These are phyloP conservation scores for Sphagnum contortum DNA, from an alignment of 225 moss, liverwort and hornwort genomes.

Conservation along the genomic window DNA sequence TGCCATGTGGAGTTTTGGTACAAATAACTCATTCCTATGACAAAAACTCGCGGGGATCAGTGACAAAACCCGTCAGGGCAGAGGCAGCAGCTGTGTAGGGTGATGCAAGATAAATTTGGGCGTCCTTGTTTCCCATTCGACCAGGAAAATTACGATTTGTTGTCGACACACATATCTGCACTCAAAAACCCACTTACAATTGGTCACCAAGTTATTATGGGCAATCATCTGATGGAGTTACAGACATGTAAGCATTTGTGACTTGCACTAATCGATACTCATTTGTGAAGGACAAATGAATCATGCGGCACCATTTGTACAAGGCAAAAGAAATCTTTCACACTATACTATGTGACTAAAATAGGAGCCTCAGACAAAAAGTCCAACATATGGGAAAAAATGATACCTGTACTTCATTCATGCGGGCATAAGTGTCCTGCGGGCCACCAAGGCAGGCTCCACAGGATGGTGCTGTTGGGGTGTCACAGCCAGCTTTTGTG, in stretches of 20 bases:
- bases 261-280: too few relatives aligned
- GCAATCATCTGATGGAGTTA: too few relatives aligned
- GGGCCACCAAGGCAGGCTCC: conserved; percentile 97
- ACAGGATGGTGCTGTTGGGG: conserved; percentile 87
- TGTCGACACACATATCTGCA: conserved; percentile 91
- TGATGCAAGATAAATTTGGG: conserved; percentile 85
- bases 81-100: conserved; percentile 88
- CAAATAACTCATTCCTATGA: conserved; percentile 2
- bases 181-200: not conserved
- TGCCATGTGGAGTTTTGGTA: too few relatives aligned
- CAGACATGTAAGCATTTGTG: too few relatives aligned
- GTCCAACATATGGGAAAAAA: not conserved
- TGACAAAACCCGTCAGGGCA: conserved; percentile 79
- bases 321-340: too few relatives aligned
- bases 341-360: too few relatives aligned
- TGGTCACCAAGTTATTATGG: too few relatives aligned
- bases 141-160: conserved; percentile 96
- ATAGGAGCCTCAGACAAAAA: too few relatives aligned
- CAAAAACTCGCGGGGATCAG: conserved; percentile 93
- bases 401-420: conserved; percentile 79
- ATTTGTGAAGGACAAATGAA: too few relatives aligned
- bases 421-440: conserved; percentile 86
- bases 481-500: conserved; percentile 88
- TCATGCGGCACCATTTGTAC: too few relatives aligned
- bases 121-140: conserved; percentile 95